These are phyloP conservation scores for Mycena rebaudengoi DNA, from an alignment of 768 basidiomycete species.

Conservation along the genomic window DNA sequence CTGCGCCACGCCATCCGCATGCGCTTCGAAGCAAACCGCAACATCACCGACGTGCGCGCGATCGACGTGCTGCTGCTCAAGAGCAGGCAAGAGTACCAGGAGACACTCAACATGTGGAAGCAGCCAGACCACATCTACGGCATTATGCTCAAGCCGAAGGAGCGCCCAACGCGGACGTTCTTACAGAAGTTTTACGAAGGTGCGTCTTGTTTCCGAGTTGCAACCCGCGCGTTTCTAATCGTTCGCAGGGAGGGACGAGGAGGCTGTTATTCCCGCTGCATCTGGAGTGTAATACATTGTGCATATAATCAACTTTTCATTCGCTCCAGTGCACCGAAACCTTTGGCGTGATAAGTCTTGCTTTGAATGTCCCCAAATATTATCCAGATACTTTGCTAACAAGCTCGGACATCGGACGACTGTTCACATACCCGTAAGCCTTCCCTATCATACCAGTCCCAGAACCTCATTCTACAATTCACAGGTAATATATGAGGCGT, in stretches of 20 bases:
- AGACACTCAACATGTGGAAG: constrained; percentile 95
- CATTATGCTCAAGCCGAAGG: constrained; percentile 62
- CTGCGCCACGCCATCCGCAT: constrained; percentile 86
- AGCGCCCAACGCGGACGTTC: constrained; percentile 64
- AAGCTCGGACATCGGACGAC: no score
- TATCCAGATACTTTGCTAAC: no score
- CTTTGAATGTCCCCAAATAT: no score
- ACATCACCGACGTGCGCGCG: constrained; percentile 81
- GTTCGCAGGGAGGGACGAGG: constrained; percentile 74
- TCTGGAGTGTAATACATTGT: constrained; percentile 50
- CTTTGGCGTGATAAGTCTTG: no score
- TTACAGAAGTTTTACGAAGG: constrained; percentile 88
- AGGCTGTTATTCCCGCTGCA: constrained; percentile 74
- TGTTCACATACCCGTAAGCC: no score
- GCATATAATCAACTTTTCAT: constrained; percentile 10
- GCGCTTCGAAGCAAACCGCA: constrained; percentile 86
- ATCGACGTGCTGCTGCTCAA: constrained; percentile 91
- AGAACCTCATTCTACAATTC: no score
- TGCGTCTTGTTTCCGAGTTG: constrained; percentile 43
- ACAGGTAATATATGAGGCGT: no score
- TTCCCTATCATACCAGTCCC: no score
- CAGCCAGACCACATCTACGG: constrained; percentile 84
- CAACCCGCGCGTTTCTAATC: constrained; percentile 7
- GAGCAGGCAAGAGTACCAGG: constrained; percentile 88
- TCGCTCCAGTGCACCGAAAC: no score